Base-by-base conservation (phyloP, 495 filamentous ascomycete species). In the Pyrenula massariospora region DNA sequence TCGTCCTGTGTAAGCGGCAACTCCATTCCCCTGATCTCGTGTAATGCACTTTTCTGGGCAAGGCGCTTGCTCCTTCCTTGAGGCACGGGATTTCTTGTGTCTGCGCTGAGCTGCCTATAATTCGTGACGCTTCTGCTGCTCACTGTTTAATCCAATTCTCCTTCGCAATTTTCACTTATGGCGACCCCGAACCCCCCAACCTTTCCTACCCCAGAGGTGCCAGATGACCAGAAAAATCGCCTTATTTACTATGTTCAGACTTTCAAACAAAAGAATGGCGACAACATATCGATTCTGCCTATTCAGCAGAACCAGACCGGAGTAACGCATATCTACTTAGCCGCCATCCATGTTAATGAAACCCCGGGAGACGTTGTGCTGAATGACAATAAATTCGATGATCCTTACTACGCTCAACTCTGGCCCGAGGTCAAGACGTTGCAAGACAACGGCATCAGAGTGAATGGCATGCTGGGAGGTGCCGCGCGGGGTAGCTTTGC, bases 401-500 rank as follows among this genome's bases (percentile, higher is more conserved):
- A 81, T 61, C 66, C 80, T 3, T 75, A 78, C 24, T 84, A 78
- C 62, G 65, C 72, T 31, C 73, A 72, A 0, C 72, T 89, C 25
- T 92, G 87, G 87, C 79, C 75, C 11, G 87, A 93, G 60, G 73
- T 89, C 8, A 76, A 74, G n/a, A 60, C 78, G 48, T 64, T 91
- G 36, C 81, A 90, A 62, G 68, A 68, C 22, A 68, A 70, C 31
- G 87, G 87, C 42, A 74, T 93, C 63, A 84, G 80, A 59, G 75
- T 93, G 42, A 76, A 91, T 62, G 86, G 83, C 57, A 93, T 94
- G 89, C 71, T 94, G 10, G 89, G 89, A 22, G 89, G 89, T 1
- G 89, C 87, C 1, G 88, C 87, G 0, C 73, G 70, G 52, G 89
- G 89, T 3, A 81, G 81, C 19, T 94, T 83, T 64, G 47, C 58